These are phyloP conservation scores for Gymnopilus junonius DNA, from an alignment of 768 basidiomycete genomes.

Conservation along the genomic window DNA sequence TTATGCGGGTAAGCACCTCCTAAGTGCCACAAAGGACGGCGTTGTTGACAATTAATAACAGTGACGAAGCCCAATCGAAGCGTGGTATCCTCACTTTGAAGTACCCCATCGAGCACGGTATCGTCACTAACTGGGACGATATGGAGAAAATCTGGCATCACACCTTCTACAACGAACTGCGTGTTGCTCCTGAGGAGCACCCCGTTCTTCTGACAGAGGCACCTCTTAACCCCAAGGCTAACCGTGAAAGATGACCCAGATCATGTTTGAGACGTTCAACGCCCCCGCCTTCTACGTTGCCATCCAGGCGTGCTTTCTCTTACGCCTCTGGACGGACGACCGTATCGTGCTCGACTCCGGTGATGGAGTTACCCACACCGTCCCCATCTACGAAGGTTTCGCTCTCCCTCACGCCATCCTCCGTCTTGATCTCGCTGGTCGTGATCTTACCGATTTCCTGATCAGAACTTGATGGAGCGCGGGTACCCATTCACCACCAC, in stretches of 20 bases:
- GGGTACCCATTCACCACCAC: constrained; percentile 97
- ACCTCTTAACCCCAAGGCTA: constrained; percentile 93
- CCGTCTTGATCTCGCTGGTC: constrained; percentile 90
- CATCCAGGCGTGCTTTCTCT: constrained; percentile 89
- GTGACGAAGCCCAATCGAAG: constrained; percentile 48
- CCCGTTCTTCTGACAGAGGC: constrained; percentile 92
- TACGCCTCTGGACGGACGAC: constrained; percentile 98
- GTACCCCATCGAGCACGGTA: constrained; percentile 94
- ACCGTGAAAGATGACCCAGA: constrained; percentile 94
- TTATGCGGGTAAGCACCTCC: constrained; percentile 73
- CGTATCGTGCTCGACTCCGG: constrained; percentile 94
- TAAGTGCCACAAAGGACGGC: background rate
- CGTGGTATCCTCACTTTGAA: constrained; percentile 94
- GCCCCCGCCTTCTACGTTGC: constrained; percentile 91
- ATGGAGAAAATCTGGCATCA: constrained; percentile 99
- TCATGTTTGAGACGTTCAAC: constrained; percentile 98
- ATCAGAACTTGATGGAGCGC: constrained; percentile 87
- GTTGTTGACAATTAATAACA: constrained; percentile 12
- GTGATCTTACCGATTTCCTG: constrained; percentile 85
- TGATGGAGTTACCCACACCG: constrained; percentile 95
- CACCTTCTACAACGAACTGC: constrained; percentile 95
- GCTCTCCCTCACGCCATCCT: constrained; percentile 91
- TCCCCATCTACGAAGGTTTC: constrained; percentile 97
- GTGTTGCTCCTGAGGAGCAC: constrained; percentile 93
- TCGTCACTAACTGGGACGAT: constrained; percentile 98